Conservation (phyloP, 164 flowering plant species). For the Aristolochia contorta region DNA sequence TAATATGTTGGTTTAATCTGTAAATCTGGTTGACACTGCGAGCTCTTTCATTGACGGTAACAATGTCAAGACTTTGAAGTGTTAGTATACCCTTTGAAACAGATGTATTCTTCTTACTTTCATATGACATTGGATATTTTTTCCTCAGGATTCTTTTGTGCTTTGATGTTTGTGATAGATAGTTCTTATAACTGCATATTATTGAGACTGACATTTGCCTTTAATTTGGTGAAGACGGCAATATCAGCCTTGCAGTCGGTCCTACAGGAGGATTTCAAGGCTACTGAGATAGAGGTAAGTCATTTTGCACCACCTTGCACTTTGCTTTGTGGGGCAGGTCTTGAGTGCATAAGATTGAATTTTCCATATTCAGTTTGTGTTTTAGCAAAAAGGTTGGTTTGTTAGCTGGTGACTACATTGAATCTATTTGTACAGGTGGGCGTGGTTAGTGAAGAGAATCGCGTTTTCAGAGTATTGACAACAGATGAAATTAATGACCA, state of each 20-base stretch:
- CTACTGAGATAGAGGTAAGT: conserved; percentile 90
- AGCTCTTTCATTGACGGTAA: too few species aligned
- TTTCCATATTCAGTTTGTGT: not conserved
- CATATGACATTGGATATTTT: too few species aligned
- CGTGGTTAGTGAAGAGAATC: conserved; percentile 35
- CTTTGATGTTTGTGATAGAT: not conserved
- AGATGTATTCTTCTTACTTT: too few species aligned
- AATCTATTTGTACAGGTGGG: conserved; percentile 32
- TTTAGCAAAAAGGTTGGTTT: not conserved
- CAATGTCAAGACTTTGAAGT: too few species aligned
- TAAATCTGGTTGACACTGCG: too few species aligned
- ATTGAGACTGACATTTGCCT: not conserved
- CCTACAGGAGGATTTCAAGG: conserved; percentile 93
- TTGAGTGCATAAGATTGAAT: not conserved
- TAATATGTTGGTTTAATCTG: too few species aligned
- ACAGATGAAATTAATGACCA: conserved; percentile 56
- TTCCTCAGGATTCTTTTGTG: not conserved
- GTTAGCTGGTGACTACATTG: not conserved
- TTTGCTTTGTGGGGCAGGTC: not conserved
- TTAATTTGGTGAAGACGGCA: conserved; percentile 59
- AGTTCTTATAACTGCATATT: not conserved
- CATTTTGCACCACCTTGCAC: not conserved
- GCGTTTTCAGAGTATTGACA: conserved; percentile 33
- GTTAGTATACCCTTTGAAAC: too few species aligned
- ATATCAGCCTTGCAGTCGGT: conserved; percentile 94